Base-by-base conservation (phyloP, 352 stramenopile genomes). In the Peronosclerospora sorghi region DNA sequence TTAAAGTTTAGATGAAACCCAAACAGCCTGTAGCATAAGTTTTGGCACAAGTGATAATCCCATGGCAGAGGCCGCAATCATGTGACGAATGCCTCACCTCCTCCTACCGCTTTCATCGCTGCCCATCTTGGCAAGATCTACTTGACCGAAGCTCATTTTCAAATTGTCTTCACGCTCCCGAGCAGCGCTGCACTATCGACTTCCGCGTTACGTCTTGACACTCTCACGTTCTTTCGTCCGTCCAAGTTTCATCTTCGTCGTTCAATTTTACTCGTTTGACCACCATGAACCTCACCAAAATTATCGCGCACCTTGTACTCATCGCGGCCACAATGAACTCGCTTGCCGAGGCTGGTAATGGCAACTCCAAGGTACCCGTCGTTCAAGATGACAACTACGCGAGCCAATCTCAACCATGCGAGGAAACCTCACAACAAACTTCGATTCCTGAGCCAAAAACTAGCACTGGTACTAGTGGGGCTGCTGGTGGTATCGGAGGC, bases 231-330 rank as follows among this genome's bases (percentile, higher is more conserved):
- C 29, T 53, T 14, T 48, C 39, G n/a, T 49, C 30, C 41, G 28
- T 34, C 28, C 28, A 34, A 48, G 41, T 51, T 24, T 26, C 32
- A 44, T 18, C 37, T 15, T 39, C 28, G 46, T 56, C 48, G 45
- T 60, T 37, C 36, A 56, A 35, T n/a, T n/a, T n/a, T n/a, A n/a
- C n/a, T n/a, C n/a, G n/a, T n/a, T n/a, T n/a, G n/a, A n/a, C n/a
- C n/a, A 36, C 6, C 28, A 64, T 64, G 50, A 59, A 60, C 50
- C 44, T 56, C 32, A 56, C 45, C 55, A 64, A 64, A 51, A 58
- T 56, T 35, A 48, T 64, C 46, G 45, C 55, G 19, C 50, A 64
- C 46, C 50, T 64, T 27, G 50, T 46, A 3, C 24, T 60, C 37
- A 49, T 57, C 42, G 43, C 35, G 4, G 36, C 44, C 27, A 36